Percentiles rank a stretch among this genome's conserved stretches.
Conservation (phyloP, 2,329 filamentous ascomycete species). For the Cladophialophora chaetospira region DNA sequence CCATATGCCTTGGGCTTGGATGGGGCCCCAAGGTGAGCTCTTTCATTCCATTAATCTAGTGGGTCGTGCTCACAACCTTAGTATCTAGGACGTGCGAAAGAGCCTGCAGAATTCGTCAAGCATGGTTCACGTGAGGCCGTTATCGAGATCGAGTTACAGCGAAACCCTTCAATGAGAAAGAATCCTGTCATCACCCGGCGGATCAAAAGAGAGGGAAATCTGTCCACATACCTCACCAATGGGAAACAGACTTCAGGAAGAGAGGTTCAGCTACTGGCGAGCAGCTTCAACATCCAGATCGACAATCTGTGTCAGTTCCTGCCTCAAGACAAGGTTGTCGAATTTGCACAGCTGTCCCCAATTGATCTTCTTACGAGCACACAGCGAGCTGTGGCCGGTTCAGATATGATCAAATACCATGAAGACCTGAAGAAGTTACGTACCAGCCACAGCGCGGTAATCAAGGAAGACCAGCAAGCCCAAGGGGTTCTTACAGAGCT, state of each 20-base stretch:
- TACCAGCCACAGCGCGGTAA: slow-evolving; percentile 66
- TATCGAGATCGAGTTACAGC: slow-evolving; percentile 89
- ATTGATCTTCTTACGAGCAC: slow-evolving; percentile 83
- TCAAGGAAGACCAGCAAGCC: slow-evolving; percentile 60
- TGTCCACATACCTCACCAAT: slow-evolving; percentile 76
- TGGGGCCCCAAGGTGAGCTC: slow-evolving; percentile 66
- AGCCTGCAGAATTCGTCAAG: slow-evolving; percentile 89
- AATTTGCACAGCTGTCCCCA: slow-evolving; percentile 83
- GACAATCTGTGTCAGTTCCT: slow-evolving; percentile 98
- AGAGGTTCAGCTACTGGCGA: slow-evolving; percentile 67
- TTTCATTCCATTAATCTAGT: not conserved
- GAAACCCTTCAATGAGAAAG: slow-evolving; percentile 40
- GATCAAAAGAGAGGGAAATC: slow-evolving; percentile 82
- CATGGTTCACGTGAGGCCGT: slow-evolving; percentile 74
- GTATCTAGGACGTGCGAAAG: slow-evolving; percentile 81
- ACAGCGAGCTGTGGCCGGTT: slow-evolving; percentile 80
- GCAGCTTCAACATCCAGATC: slow-evolving; percentile 82
- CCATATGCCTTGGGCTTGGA: slow-evolving; percentile 89
- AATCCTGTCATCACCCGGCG: slow-evolving; percentile 76
- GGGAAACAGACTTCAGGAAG: slow-evolving; percentile 63
- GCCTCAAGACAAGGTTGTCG: slow-evolving; percentile 91
- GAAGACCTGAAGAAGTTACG: slow-evolving; percentile 71
- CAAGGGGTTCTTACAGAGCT: slow-evolving; percentile 66
- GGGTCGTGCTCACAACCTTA: slow-evolving; percentile 37
- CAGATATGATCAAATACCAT: slow-evolving; percentile 79